phyloP scores from a whole-genome alignment of 305 asterid genomes.

The Fraxinus velutina region DNA sequence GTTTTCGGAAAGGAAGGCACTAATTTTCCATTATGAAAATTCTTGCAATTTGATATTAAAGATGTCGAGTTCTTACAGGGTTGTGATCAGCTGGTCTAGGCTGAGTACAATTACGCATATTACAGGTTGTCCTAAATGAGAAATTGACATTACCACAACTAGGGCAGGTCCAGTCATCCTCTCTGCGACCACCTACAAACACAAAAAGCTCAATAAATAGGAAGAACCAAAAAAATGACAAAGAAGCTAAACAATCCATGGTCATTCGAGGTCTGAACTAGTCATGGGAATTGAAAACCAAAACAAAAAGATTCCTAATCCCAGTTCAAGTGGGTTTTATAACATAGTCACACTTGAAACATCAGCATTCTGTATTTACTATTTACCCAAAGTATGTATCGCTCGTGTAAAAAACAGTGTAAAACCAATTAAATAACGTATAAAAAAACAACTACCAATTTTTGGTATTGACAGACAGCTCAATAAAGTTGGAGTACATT shows the following conservation, averaged over 20 bases:
- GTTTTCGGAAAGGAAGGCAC: background rate
- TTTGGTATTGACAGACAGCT: background rate
- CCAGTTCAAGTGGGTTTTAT: background rate
- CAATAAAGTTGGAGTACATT: background rate
- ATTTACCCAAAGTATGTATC: background rate
- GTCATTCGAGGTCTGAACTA: background rate
- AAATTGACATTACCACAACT: slow-evolving; percentile 87
- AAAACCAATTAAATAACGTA: background rate
- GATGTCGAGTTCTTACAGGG: slow-evolving; percentile 43
- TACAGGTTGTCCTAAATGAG: slow-evolving; percentile 93
- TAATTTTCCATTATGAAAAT: background rate
- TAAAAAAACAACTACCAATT: background rate
- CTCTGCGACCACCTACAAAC: slow-evolving; percentile 78
- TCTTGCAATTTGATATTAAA: background rate
- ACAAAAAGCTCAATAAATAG: slow-evolving; percentile 14
- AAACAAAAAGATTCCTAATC: background rate
- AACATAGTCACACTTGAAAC: background rate
- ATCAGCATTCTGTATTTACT: background rate
- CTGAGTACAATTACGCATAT: slow-evolving; percentile 94
- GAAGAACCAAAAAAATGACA: background rate
- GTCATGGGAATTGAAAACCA: background rate
- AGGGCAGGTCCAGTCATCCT: slow-evolving; percentile 99
- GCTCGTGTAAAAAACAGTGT: background rate
- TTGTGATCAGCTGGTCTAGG: slow-evolving; percentile 90
- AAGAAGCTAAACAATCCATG: background rate